Evolutionary conservation across 305 asterid species (phyloP).

Genomic region (Caryopteris hybrid): DNA sequence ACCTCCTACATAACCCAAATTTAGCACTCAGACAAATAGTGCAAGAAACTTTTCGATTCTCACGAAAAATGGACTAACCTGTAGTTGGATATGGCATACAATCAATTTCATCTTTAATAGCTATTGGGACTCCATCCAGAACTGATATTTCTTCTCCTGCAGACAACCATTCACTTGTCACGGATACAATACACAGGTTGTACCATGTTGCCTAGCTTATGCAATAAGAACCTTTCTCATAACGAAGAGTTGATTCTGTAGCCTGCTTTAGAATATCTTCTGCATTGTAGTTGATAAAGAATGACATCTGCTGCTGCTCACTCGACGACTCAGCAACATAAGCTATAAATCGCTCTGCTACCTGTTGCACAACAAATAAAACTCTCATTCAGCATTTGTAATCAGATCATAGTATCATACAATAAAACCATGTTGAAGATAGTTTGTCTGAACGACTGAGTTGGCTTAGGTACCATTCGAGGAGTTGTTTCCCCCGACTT

Average conservation of each 20-base stretch:
- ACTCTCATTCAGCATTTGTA: too few species aligned
- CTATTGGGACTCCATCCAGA: constrained; percentile 85
- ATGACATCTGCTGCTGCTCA: constrained; percentile 55
- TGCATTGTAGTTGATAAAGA: constrained; percentile 49
- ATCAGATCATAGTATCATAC: neutral
- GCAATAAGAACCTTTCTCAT: constrained; percentile 45
- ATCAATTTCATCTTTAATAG: constrained; percentile 86
- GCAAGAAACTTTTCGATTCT: too few species aligned
- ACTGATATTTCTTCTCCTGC: constrained; percentile 70
- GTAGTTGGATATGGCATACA: constrained; percentile 92
- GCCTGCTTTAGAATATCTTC: constrained; percentile 79
- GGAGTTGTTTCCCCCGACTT: constrained; percentile 56
- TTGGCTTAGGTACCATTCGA: constrained; percentile 31
- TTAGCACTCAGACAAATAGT: neutral
- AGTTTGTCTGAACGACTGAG: too few species aligned
- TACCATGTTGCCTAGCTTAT: too few species aligned
- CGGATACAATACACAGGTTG: too few species aligned
- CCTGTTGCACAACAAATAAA: too few species aligned
- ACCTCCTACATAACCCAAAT: constrained; percentile 48
- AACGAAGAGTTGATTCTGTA: constrained; percentile 59
- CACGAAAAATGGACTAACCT: too few species aligned
- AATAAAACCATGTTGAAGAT: neutral
- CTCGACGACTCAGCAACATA: constrained; percentile 51
- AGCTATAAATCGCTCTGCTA: constrained; percentile 52
- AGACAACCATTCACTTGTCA: too few species aligned